These are phyloP conservation scores for Serendipita vermifera DNA, from an alignment of 768 basidiomycete genomes.

Conservation along the genomic window DNA sequence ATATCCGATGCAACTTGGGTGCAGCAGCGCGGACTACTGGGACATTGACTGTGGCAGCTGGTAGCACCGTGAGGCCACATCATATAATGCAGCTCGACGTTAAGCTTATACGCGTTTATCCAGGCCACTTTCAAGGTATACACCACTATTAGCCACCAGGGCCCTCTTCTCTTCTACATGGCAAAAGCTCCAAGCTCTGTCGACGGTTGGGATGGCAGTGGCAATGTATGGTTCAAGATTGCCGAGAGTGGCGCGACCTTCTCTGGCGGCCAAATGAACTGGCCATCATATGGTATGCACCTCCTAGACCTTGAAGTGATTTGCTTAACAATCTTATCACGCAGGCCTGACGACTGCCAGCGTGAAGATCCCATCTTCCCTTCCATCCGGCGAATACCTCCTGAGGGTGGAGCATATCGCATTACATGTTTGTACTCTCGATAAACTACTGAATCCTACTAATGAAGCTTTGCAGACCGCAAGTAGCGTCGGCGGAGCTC, in stretches of 20 bases:
- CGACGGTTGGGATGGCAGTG: constrained; percentile 7
- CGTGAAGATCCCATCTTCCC: constrained; percentile 11
- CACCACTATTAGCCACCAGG: constrained; percentile 10
- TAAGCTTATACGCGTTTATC: not conserved
- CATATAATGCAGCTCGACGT: not conserved
- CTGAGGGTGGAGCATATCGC: constrained; percentile 12
- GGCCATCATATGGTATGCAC: not conserved
- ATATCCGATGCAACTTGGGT: constrained; percentile 10
- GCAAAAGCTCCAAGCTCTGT: not conserved
- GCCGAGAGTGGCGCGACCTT: not conserved
- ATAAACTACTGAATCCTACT: no score
- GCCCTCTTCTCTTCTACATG: constrained; percentile 7
- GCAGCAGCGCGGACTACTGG: constrained; percentile 5
- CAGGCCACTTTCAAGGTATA: not conserved
- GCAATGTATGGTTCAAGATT: not conserved
- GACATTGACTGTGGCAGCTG: constrained; percentile 8
- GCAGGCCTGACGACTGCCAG: not conserved
- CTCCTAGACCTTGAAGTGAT: not conserved
- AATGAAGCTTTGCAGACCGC: no score
- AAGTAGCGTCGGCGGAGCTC: no score
- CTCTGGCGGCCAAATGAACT: not conserved
- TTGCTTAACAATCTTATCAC: not conserved
- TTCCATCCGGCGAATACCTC: constrained; percentile 13
- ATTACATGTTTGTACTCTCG: no score
- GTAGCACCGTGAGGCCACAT: not conserved